Conservation (phyloP, 2,329 filamentous ascomycete genomes). For the Phialemoniopsis sp. region DNA sequence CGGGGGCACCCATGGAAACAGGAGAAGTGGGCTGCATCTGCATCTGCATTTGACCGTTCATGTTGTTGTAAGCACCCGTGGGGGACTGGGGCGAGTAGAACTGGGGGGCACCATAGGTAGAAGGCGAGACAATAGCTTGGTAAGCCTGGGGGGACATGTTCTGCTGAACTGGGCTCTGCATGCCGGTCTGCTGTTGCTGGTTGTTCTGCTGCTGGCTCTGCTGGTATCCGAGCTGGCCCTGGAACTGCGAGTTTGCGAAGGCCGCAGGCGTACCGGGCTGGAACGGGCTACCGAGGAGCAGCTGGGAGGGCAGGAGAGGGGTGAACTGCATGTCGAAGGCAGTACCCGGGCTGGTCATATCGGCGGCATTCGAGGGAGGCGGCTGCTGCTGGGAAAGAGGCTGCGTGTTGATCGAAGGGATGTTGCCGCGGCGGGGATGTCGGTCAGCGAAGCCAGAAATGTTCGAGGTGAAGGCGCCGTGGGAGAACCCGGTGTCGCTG, state of each 20-base stretch:
- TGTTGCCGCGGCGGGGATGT: slow-evolving; percentile 78
- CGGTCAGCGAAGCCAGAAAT: slow-evolving; percentile 81
- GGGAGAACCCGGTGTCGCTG: slow-evolving; percentile 85
- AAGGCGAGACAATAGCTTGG: slow-evolving; percentile 80
- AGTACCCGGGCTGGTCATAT: slow-evolving; percentile 82
- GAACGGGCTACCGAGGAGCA: slow-evolving; percentile 93
- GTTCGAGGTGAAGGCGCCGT: slow-evolving; percentile 87
- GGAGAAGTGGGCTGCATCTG: slow-evolving; percentile 65
- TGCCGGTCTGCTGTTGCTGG: slow-evolving; percentile 52
- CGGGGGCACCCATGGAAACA: slow-evolving; percentile 66
- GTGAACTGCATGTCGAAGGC: slow-evolving; percentile 99
- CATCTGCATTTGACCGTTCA: slow-evolving; percentile 56
- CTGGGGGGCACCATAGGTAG: slow-evolving; percentile 74
- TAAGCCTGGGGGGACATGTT: slow-evolving; percentile 80
- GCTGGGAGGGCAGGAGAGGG: slow-evolving; percentile 86
- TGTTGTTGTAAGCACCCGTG: slow-evolving; percentile 66
- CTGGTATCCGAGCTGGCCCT: slow-evolving; percentile 75
- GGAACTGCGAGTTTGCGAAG: slow-evolving; percentile 89
- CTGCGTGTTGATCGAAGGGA: slow-evolving; percentile 90
- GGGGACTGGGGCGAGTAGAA: slow-evolving; percentile 86
- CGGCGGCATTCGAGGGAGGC: slow-evolving; percentile 53
- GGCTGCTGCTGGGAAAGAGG: slow-evolving; percentile 43
- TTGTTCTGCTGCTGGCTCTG: slow-evolving; percentile 55
- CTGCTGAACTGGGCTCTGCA: slow-evolving; percentile 72
- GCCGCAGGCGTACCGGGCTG: slow-evolving; percentile 89